Evolutionary conservation across 805 yeast genomes (phyloP).

Genomic region (Dipodascopsis tothii): DNA sequence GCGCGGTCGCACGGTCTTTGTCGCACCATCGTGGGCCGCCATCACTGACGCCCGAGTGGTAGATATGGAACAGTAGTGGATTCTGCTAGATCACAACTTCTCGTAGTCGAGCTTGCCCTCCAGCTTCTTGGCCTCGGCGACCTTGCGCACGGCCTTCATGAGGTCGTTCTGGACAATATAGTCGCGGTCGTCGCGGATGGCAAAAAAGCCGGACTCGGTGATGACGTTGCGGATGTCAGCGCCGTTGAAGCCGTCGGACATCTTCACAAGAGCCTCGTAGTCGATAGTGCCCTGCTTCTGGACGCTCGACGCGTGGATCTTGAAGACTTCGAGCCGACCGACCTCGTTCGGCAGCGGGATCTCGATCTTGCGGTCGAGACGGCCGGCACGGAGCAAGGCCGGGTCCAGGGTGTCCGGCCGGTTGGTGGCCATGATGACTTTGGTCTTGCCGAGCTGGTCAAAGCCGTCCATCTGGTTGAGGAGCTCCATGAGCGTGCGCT

Average conservation of each 20-base stretch:
- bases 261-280: constrained; percentile 82
- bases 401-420: constrained; percentile 98
- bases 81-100: constrained; percentile 72
- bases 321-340: constrained; percentile 87
- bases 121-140: constrained; percentile 90
- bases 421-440: constrained; percentile 98
- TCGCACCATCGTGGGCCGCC: too few species aligned
- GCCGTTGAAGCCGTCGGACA: constrained; percentile 98
- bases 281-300: constrained; percentile 92
- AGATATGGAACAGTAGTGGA: too few species aligned
- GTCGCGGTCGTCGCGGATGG: constrained; percentile 95
- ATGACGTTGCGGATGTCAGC: constrained; percentile 95
- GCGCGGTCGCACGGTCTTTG: too few species aligned
- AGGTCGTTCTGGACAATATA: constrained; percentile 86
- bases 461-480: constrained; percentile 98
- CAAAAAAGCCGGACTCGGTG: constrained; percentile 98
- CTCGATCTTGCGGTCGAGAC: constrained; percentile 93
- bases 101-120: constrained; percentile 81
- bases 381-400: constrained; percentile 92
- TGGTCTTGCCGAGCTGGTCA: constrained; percentile 92
- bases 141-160: constrained; percentile 97
- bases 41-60: too few species aligned
- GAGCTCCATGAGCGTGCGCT: constrained; percentile 93
- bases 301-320: constrained; percentile 81
- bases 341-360: constrained; percentile 93